Conservation (phyloP, 2,329 filamentous ascomycete species). For the Colletotrichum camelliae region DNA sequence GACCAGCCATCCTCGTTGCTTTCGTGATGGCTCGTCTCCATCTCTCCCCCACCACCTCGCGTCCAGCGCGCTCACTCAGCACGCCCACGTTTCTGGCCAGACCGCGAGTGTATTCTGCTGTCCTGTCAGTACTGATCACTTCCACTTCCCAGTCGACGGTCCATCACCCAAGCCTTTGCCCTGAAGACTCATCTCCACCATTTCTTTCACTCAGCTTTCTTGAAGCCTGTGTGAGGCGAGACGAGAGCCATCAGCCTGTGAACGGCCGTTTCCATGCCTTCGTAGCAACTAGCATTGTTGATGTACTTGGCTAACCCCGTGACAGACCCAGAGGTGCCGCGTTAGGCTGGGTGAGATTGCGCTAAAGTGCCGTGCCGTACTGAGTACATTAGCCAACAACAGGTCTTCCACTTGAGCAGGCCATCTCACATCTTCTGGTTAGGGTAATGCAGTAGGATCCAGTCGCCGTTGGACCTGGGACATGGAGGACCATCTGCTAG, state of each 20-base stretch:
- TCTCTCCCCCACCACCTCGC: slow-evolving; percentile 6
- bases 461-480: not conserved
- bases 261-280: too few relatives aligned
- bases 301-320: not conserved
- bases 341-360: not conserved
- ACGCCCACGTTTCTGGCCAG: not conserved
- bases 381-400: not conserved
- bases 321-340: not conserved
- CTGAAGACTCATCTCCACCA: not conserved
- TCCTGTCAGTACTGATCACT: not conserved
- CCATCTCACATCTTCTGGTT: not conserved
- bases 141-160: not conserved
- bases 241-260: not conserved
- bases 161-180: not conserved
- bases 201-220: not conserved
- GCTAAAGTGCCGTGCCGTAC: not conserved
- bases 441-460: not conserved
- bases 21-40: not conserved
- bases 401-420: not conserved
- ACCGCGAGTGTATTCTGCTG: not conserved
- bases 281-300: too few relatives aligned
- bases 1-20: not conserved
- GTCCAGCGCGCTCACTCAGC: slow-evolving; percentile 13
- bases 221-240: not conserved
- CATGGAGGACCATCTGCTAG: not conserved